Percentiles rank a stretch among this genome's conserved stretches.
These are phyloP conservation scores for Coemansia sp. DNA, from an alignment of 371 early-diverging fungal genomes.

Conservation along the genomic window DNA sequence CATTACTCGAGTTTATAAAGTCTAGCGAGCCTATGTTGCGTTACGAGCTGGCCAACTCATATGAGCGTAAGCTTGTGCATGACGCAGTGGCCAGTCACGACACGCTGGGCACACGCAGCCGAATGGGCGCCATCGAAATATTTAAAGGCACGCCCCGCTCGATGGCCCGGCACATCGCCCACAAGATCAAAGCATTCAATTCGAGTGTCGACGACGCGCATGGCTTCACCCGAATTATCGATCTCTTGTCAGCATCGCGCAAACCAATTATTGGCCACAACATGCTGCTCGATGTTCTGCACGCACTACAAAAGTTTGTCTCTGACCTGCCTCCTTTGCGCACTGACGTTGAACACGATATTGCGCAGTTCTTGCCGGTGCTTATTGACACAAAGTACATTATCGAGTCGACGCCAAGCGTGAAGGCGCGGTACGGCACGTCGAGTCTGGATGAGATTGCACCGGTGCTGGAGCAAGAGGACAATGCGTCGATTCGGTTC, in stretches of 20 bases:
- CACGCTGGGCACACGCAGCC: slow-evolving; percentile 31
- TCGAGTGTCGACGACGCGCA: slow-evolving; percentile 53
- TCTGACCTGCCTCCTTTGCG: slow-evolving; percentile 65
- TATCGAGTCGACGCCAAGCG: slow-evolving; percentile 56
- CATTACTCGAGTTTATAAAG: slow-evolving; percentile 20
- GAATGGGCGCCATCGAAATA: slow-evolving; percentile 18
- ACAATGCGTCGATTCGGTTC: slow-evolving; percentile 7
- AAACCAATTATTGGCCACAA: slow-evolving; percentile 86
- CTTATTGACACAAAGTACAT: slow-evolving; percentile 83
- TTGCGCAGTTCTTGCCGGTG: slow-evolving; percentile 60
- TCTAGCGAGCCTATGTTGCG: slow-evolving; percentile 14
- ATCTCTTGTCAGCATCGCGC: slow-evolving; percentile 62
- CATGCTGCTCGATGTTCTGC: slow-evolving; percentile 75
- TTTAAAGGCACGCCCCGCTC: slow-evolving; percentile 28
- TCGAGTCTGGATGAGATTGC: slow-evolving; percentile 44
- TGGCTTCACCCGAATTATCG: slow-evolving; percentile 79
- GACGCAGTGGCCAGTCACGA: slow-evolving; percentile 19
- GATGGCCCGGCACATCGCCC: slow-evolving; percentile 18
- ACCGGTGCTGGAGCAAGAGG: slow-evolving; percentile 25
- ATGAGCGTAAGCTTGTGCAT: slow-evolving; percentile 35
- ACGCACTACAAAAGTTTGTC: slow-evolving; percentile 70
- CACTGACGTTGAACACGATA: slow-evolving; percentile 59
- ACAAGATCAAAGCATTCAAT: slow-evolving; percentile 22
- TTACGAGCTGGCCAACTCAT: slow-evolving; percentile 31
- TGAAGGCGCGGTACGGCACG: slow-evolving; percentile 52